Conservation (phyloP, 78 protist genomes). For the Planoprotostelium fungivorum region DNA sequence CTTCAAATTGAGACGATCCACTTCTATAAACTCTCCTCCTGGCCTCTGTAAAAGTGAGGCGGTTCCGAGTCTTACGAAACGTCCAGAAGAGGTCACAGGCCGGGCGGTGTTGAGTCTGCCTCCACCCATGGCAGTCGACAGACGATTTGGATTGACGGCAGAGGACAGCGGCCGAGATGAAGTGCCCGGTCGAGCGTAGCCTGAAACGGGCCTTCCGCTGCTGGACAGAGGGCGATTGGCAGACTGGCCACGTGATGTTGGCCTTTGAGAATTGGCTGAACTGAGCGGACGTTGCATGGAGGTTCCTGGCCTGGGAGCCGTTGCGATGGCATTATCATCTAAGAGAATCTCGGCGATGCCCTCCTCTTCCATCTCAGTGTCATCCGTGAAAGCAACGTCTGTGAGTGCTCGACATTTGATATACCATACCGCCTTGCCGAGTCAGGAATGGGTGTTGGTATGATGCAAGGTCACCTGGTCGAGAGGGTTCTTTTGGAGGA, state of each 20-base stretch:
- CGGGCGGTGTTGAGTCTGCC: conserved; percentile 13
- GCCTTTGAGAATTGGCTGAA: neutral
- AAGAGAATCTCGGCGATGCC: conserved; percentile 58
- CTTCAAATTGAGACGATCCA: conserved; percentile 40
- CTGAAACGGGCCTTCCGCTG: conserved; percentile 73
- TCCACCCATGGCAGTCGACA: neutral
- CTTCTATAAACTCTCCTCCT: conserved; percentile 62
- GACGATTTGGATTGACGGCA: conserved; percentile 10
- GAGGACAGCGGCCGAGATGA: neutral
- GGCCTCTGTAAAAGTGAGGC: conserved; percentile 48
- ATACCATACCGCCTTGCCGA: conserved; percentile 53
- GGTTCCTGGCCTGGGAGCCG: conserved; percentile 65
- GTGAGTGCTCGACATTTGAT: conserved; percentile 43
- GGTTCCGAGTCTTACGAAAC: conserved; percentile 76
- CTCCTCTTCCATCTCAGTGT: conserved; percentile 67
- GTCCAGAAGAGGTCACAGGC: neutral
- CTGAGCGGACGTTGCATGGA: conserved; percentile 23
- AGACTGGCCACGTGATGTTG: neutral
- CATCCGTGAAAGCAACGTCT: conserved; percentile 31
- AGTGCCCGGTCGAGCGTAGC: conserved; percentile 83
- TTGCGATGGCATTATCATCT: conserved; percentile 58
- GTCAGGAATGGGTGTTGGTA: too few species aligned
- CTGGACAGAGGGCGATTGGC: conserved; percentile 59
- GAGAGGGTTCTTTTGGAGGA: neutral
- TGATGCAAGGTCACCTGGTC: neutral